Base-by-base conservation (phyloP, 2,329 filamentous ascomycete species). In the Fusarium acutatum region DNA sequence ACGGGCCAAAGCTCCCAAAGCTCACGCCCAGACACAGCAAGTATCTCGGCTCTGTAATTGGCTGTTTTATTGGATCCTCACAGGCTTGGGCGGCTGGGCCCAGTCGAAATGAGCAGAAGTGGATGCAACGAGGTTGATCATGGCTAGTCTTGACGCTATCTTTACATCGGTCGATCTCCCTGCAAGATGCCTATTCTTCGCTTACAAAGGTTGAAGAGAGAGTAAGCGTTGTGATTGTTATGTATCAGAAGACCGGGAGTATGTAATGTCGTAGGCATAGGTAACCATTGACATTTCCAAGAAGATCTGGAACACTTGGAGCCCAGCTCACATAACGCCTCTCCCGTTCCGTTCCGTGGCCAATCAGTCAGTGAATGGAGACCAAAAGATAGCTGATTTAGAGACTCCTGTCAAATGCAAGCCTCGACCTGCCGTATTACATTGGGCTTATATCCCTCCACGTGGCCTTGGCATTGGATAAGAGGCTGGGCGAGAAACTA, bases 91-190 rank as follows among this genome's bases (percentile, higher is more conserved):
- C 18, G 26, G 26, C 18, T 37, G 35, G 54, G 24, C 60, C 65
- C 68, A 65, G 70, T 68, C 63, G 75, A 77, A 77, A 77, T 77
- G 71, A 68, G 41, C 62, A 69, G 61, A 72, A 74, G 75, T 77
- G 75, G 75, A 60, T 67, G 60, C 52, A 66, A 53, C 66, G 35
- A 68, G 57, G 46, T 61, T 62, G 62, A 47, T 57, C 44, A 62
- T 61, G 47, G 40, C 47, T 70, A 67, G 62, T 60, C 56, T 65
- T 60, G 67, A 61, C 69, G 69, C 71, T 69, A 72, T 75, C 61
- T 66, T 41, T 63, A 53, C 53, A 74, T 71, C 62, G 57, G 67
- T 73, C 70, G 61, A 73, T 73, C 57, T 54, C 70, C 59, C 44
- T 65, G 44, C 26, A 46, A 57, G 35, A 35, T 60, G 38, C 40